Base-by-base conservation (phyloP, 768 basidiomycete genomes). In the Russula compacta region DNA sequence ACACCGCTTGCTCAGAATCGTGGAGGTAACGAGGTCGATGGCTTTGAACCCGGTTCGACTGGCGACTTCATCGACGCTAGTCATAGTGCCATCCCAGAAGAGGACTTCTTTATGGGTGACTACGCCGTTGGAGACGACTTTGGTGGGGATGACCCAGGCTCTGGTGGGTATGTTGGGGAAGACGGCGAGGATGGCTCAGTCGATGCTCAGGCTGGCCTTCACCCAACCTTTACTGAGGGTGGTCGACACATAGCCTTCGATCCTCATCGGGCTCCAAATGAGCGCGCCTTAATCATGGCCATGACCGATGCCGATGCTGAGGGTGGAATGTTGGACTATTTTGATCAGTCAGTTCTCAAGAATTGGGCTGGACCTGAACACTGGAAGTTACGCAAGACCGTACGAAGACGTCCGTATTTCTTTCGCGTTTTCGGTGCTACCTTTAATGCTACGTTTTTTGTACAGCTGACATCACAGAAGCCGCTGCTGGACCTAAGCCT, bases 331-430 rank as follows among this genome's bases (percentile, higher is more conserved):
- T 76, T 87, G 69, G 93, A 95, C 68, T 97, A 95, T 72, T 97
- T 98, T 70, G 95, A 98, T 72, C 81, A 85, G 68, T 83, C 78
- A 63, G 80, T 89, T 68, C 77, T 86, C 67, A 95, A 91, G 79
- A 95, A 95, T 67, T 99, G 97, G 97, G 97, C 97, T 4, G 97
- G 97, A 0, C 95, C 95, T 8, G 92, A 98, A 73, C 97, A 99
- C 70, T 99, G 97, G 95, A 98, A 95, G 71, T 72, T 98, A 69
- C 78, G 89, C 63, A 89, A 85, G 69, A 80, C 85, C n/a, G 77
- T 92, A 55, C 82, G 88, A 61, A 83, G 81, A 77, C 81, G 92
- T 95, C 64, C 73, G 84, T 72, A 12, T 57, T 53, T 33, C 43
- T 12, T 36, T 38, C 60, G 44, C 48, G 42, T 21, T 29, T 52